These are phyloP conservation scores for Rhinocladiella mackenziei DNA, from an alignment of 2,329 filamentous ascomycete species.

Conservation along the genomic window DNA sequence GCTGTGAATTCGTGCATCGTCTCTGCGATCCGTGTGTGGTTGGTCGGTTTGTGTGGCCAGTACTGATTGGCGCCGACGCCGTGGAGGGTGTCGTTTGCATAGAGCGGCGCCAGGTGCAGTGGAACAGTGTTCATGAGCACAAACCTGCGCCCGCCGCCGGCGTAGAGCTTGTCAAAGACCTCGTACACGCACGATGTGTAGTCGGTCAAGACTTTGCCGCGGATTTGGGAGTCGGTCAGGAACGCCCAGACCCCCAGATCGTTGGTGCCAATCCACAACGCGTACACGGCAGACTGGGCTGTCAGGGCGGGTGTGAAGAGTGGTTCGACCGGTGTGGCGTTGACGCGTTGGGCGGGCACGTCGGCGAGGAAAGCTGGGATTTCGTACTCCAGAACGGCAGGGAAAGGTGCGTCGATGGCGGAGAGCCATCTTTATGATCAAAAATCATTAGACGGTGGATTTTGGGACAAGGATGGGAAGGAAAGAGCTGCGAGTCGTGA, in stretches of 20 bases:
- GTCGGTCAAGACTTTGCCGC: constrained; percentile 57
- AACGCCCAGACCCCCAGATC: constrained; percentile 66
- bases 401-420: constrained; percentile 54
- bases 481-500: constrained; percentile 1
- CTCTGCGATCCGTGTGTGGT: constrained; percentile 49
- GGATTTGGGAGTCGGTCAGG: constrained; percentile 59
- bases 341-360: constrained; percentile 20
- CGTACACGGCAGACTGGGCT: constrained; percentile 54
- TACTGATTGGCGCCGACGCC: constrained; percentile 45
- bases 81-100: constrained; percentile 50
- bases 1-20: constrained; percentile 49
- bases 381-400: constrained; percentile 60
- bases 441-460: background rate
- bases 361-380: constrained; percentile 56
- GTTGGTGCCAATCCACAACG: constrained; percentile 78
- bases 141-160: constrained; percentile 64
- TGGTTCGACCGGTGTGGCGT: constrained; percentile 18
- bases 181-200: constrained; percentile 67
- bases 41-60: constrained; percentile 48
- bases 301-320: constrained; percentile 21
- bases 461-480: background rate
- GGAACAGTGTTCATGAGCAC: constrained; percentile 68
- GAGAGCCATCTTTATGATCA: constrained; percentile 50
- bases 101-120: constrained; percentile 64
- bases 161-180: constrained; percentile 60